Evolutionary conservation across 2,329 filamentous ascomycete species (phyloP), one percentile per base, ranked within the genome.

Genomic region (Pyricularia grisea): DNA sequence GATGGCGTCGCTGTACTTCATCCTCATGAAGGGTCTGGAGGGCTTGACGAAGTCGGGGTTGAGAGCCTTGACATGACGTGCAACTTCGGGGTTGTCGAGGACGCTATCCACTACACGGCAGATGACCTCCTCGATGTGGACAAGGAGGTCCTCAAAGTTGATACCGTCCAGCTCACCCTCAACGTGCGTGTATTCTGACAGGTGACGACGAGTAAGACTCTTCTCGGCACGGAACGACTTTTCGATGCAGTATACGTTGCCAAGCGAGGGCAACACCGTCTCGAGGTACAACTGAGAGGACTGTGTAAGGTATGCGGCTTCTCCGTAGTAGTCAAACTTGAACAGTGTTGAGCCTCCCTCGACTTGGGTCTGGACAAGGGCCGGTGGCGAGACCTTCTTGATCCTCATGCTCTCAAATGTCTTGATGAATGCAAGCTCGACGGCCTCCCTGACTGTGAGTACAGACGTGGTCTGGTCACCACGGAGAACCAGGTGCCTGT

Each of bases 181-280:
- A 73, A 99, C 87, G 82, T 99, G 95, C 1, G 94, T 97, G 83
- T 97, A 99, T 81, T 99, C 95, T 66, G 93, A 92, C 75, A 99
- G 82, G 79, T 99, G 95, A 76, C 95, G 92, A 71, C 95, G 91
- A 67, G 95, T 99, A 70, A 98, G 85, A 7, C 91, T 94, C 82
- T 97, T 97, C 81, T 99, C 95, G 17, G 95, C 95, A 71, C 95
- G 94, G 90, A 99, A 99, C 1, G 94, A 98, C 80, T 97, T 97
- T 80, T 97, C 94, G 75, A 99, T 94, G 78, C 94, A 98, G 86
- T 96, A 99, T 68, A 97, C 93, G 78, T 97, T 92, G 74, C 95
- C 95, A 75, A 98, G 85, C 67, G 91, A 92, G 12, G 94, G 93
- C 36, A 99, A 84, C 73, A 90, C 93, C 36, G 95, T 99, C 84